Base-by-base conservation (phyloP, 2,329 filamentous ascomycete genomes). In the Stachybotrys chartarum region DNA sequence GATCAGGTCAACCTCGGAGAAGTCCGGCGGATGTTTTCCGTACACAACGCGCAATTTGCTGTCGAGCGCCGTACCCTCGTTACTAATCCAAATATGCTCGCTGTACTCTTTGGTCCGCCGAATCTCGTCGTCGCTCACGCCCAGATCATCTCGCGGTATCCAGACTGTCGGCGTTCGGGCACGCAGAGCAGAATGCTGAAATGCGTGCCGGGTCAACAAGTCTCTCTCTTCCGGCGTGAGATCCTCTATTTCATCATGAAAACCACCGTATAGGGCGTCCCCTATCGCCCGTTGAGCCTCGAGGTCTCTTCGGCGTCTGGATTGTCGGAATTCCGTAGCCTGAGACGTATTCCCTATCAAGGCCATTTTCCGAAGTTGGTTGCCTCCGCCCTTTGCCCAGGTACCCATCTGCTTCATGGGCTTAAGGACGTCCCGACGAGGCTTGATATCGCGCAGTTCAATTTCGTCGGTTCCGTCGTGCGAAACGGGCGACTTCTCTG, bases 211-310 rank as follows among this genome's bases (percentile, higher is more conserved):
- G 12, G 94, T 88, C 45, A 97, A 82, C 56, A 85, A 79, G 66
- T 97, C 92, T 63, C 94, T 83, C 69, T 97, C 91, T 17, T 93
- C 90, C 0, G 91, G 90, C 1, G 90, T 94, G 51, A 99, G 78
- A 67, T 99, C 94, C 70, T 97, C 93, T 59, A 99, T 86, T 75
- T 96, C 92, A 66, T 97, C 93, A 61, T 93, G 86, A 64, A 92
- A 89, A 5, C 89, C 89, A 24, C 90, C 87, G 69, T 92, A 99
- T 3, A 97, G 78, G 3, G 91, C 88, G 51, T 91, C 86, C 7
- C 88, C 88, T 30, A 93, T 87, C 2, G 82, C 80, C 39, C 76
- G 82, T 70, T 93, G 89, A 1, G 84, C 82, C 69, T 94, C 89
- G 2, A 90, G 71, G 62, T 92, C 88, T 57, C 78, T 78, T 58